Evolutionary conservation across 345 rosid species (phyloP).

Genomic region (Syzygium aromaticum): DNA sequence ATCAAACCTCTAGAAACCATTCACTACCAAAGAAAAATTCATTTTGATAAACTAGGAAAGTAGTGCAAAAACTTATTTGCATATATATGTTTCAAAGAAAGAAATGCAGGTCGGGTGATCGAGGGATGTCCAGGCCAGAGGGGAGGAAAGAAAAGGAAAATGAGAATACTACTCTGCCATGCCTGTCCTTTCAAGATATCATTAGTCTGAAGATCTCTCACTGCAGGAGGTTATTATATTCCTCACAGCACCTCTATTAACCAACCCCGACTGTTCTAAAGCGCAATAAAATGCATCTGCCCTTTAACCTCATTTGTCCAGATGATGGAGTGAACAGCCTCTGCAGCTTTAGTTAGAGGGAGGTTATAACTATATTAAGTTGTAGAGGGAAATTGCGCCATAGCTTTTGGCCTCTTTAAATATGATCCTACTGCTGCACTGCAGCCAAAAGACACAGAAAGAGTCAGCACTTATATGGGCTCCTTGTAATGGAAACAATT

Average conservation of each 20-base stretch:
- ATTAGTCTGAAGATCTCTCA: neutral
- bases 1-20: neutral
- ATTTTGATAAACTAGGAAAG: neutral
- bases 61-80: neutral
- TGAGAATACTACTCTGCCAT: neutral
- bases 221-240: neutral
- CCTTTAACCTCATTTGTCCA: neutral
- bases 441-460: neutral
- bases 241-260: neutral
- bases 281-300: neutral
- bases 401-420: neutral
- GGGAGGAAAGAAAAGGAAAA: neutral
- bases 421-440: neutral
- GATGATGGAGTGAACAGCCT: neutral
- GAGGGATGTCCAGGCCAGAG: neutral
- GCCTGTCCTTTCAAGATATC: neutral
- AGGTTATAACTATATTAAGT: neutral
- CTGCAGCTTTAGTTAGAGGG: neutral
- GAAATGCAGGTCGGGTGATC: neutral
- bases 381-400: neutral
- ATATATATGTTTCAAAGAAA: neutral
- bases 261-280: neutral
- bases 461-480: neutral
- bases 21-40: neutral
- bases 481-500: neutral